Percentiles rank a stretch among this genome's conserved stretches.
Conservation (phyloP, 805 yeast species). For the Nakazawaea ernobii region DNA sequence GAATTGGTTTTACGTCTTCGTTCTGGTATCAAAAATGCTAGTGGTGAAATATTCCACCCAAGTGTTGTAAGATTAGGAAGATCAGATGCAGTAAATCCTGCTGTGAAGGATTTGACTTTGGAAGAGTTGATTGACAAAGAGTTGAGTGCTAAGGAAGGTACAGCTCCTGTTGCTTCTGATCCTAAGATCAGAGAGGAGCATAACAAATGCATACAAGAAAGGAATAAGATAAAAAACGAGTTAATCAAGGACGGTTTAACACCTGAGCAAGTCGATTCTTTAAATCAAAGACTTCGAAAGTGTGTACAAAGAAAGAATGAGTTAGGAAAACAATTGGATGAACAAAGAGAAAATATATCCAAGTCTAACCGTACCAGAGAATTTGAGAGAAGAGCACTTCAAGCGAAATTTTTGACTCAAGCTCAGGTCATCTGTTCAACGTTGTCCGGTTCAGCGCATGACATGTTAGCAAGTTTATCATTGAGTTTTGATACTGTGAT, state of each 20-base stretch:
- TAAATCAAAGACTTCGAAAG: constrained; percentile 47
- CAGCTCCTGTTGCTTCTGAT: constrained; percentile 35
- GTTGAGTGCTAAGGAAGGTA: constrained; percentile 34
- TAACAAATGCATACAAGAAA: constrained; percentile 45
- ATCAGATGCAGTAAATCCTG: constrained; percentile 77
- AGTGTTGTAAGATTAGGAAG: constrained; percentile 83
- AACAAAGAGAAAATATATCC: constrained; percentile 67
- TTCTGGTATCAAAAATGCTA: constrained; percentile 56
- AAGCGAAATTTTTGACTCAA: constrained; percentile 60
- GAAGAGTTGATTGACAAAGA: constrained; percentile 78
- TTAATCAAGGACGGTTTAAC: constrained; percentile 15
- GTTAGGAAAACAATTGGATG: constrained; percentile 69
- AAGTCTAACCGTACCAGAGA: constrained; percentile 72
- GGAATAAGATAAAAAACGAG: constrained; percentile 47
- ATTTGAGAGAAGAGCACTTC: constrained; percentile 67
- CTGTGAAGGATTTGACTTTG: constrained; percentile 76
- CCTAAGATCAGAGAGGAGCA: constrained; percentile 44
- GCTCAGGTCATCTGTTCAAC: constrained; percentile 91
- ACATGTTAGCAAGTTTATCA: constrained; percentile 66
- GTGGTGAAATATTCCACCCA: constrained; percentile 52
- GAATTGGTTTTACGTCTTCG: constrained; percentile 82
- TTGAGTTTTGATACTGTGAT: constrained; percentile 84
- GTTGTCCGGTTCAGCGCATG: constrained; percentile 91
- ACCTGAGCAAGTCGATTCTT: constrained; percentile 38
- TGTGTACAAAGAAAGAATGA: constrained; percentile 60